These are phyloP conservation scores for Dittrichia graveolens DNA, from an alignment of 129 eudicot species.

Conservation along the genomic window DNA sequence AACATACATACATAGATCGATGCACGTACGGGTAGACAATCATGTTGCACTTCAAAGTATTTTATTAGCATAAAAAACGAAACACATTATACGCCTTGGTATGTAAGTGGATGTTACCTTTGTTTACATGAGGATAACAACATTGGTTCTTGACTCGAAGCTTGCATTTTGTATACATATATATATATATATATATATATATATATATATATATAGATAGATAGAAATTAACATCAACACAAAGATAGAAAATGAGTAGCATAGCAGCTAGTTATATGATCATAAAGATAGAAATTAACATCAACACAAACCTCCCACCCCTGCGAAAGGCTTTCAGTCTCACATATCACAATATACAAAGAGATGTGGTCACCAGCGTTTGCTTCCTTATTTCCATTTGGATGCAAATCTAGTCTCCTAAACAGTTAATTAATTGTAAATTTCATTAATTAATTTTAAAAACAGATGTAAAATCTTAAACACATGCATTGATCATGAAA, in stretches of 20 bases:
- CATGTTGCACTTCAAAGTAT: no score
- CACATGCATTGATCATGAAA: no score
- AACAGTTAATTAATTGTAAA: neutral
- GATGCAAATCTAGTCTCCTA: constrained; percentile 23
- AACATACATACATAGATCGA: no score
- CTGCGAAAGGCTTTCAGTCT: neutral
- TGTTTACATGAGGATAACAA: no score
- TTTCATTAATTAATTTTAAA: no score
- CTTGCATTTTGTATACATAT: neutral
- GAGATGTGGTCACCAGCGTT: constrained; percentile 3
- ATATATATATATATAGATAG: neutral
- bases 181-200: neutral
- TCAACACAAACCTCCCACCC: constrained; percentile 23
- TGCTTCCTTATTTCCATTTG: constrained; percentile 16
- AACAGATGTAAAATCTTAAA: no score
- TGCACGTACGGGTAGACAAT: no score
- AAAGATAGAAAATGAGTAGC: neutral
- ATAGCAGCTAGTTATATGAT: constrained; percentile 13
- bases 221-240: no score
- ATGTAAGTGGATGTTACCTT: no score
- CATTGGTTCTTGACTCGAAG: constrained; percentile 9
- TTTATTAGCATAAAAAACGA: no score
- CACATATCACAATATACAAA: neutral
- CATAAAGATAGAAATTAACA: constrained; percentile 17
- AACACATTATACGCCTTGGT: no score